These are phyloP conservation scores for Tolypocladium ovalisporum DNA, from an alignment of 2,329 filamentous ascomycete species.

Conservation along the genomic window DNA sequence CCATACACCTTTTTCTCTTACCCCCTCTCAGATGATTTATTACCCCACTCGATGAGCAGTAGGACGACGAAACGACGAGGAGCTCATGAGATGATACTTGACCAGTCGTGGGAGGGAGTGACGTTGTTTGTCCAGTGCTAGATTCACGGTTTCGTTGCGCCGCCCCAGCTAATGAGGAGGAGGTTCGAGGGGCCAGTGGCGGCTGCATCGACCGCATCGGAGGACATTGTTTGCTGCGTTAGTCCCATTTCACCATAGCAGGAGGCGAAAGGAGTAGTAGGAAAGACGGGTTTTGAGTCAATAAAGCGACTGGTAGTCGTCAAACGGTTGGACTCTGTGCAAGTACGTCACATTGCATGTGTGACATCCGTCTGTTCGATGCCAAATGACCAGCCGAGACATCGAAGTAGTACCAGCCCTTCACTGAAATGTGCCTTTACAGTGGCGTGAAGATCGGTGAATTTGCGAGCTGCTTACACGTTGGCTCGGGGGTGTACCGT, in stretches of 20 bases:
- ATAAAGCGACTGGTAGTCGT: neutral
- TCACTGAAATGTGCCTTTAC: no score
- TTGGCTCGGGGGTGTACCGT: no score
- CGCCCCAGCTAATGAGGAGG: constrained; percentile 1
- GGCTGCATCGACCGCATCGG: constrained; percentile 9
- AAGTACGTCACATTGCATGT: neutral
- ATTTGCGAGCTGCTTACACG: no score
- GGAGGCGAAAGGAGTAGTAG: constrained; percentile 24
- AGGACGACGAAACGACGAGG: constrained; percentile 11
- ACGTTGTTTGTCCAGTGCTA: neutral
- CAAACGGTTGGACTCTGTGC: neutral
- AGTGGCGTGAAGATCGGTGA: no score
- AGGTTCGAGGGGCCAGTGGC: neutral
- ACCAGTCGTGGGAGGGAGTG: neutral
- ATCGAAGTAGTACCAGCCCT: neutral
- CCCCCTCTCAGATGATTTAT: constrained; percentile 3
- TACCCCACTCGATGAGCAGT: constrained; percentile 7
- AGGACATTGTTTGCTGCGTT: constrained; percentile 13
- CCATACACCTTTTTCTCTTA: constrained; percentile 15
- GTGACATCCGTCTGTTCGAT: neutral
- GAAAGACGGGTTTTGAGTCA: constrained; percentile 7
- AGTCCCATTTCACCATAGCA: constrained; percentile 19
- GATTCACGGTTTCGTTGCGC: neutral
- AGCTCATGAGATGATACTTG: constrained; percentile 6
- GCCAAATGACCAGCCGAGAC: neutral